Percentiles rank a stretch among this genome's conserved stretches.
Conservation (phyloP, 2,329 filamentous ascomycete species). For the Cylindrodendrum hubeiense region DNA sequence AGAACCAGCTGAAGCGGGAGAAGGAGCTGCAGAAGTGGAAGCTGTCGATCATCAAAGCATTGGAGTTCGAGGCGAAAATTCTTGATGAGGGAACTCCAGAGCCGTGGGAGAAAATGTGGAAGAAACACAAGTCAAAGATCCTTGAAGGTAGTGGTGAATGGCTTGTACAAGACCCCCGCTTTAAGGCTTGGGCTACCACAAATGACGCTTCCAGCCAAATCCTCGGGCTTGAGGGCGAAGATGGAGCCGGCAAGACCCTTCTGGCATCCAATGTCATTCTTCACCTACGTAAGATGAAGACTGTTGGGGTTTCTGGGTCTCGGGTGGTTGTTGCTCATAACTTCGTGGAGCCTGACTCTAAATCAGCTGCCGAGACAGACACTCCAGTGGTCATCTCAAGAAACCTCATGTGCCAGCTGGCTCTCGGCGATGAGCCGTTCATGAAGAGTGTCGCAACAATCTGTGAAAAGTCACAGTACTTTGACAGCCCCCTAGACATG, state of each 20-base stretch:
- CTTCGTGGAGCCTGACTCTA: slow-evolving; percentile 13
- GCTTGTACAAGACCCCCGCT: slow-evolving; percentile 8
- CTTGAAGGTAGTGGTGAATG: slow-evolving; percentile 45
- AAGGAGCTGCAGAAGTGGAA: slow-evolving; percentile 47
- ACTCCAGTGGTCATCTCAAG: neutral
- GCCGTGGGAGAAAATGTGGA: slow-evolving; percentile 47
- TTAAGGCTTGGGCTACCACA: slow-evolving; percentile 8
- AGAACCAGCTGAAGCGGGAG: slow-evolving; percentile 47
- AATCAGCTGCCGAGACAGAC: neutral
- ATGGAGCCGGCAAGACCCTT: slow-evolving; percentile 49
- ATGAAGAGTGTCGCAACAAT: slow-evolving; percentile 47
- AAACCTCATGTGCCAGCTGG: slow-evolving; percentile 47
- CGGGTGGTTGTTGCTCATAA: slow-evolving; percentile 22
- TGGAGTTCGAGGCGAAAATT: slow-evolving; percentile 44
- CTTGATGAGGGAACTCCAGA: slow-evolving; percentile 47
- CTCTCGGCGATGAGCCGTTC: slow-evolving; percentile 48
- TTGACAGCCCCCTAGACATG: slow-evolving; percentile 45
- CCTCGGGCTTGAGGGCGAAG: slow-evolving; percentile 44
- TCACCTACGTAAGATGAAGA: slow-evolving; percentile 38
- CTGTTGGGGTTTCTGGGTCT: neutral
- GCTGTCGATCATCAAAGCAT: slow-evolving; percentile 41
- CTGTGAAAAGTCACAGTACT: slow-evolving; percentile 40
- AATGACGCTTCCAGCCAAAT: slow-evolving; percentile 14
- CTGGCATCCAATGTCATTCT: slow-evolving; percentile 48
- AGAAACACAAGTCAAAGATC: slow-evolving; percentile 45